Evolutionary conservation across 2,329 filamentous ascomycete species (phyloP), one percentile per base, ranked within the genome.

Genomic region (Pyrenochaeta sp.): DNA sequence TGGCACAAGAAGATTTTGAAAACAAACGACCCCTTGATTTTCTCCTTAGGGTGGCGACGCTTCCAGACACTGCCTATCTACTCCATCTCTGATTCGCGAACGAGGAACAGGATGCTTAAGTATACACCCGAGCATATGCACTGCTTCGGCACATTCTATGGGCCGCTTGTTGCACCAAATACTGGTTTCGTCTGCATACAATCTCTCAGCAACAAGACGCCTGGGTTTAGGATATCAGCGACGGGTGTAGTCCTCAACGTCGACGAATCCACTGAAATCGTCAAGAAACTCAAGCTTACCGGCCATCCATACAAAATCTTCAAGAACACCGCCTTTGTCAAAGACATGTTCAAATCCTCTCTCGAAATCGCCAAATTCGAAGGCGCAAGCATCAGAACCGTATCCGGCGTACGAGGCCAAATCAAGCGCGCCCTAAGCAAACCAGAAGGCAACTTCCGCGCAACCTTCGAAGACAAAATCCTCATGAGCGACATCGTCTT

Each of bases 1-100:
- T 99, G 96, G 96, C 95, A 99, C 82, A 97, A 97, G 86, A 96
- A 95, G 83, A 98, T 98, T 68, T 84, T 99, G 66, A 99, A 99
- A 83, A 98, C 93, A 34, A 97, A 96, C 75, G 95, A 99, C 73
- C 96, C 95, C 15, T 85, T 99, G 50, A 97, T 99, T 75, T 95
- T 99, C 83, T 97, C 93, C 1, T 85, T 99, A 43, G 95, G 95
- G 42, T 99, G 95, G 95, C 86, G 95, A 50, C 87, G 95, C 59
- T 99, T 99, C 83, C 95, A 98, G 79, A 90, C 91, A 5, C 83
- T 95, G 67, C 94, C 94, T 19, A 88, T 97, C 58, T 99, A 97
- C 86, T 95, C 91, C 80, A 97, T 95, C 56, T 95, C 92, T 25
- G 95, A 98, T 78, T 96, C 91, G 61, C 88, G 95, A 68, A 96